These are phyloP conservation scores for Xenoacremonium recifei DNA, from an alignment of 2,329 filamentous ascomycete species.

Conservation along the genomic window DNA sequence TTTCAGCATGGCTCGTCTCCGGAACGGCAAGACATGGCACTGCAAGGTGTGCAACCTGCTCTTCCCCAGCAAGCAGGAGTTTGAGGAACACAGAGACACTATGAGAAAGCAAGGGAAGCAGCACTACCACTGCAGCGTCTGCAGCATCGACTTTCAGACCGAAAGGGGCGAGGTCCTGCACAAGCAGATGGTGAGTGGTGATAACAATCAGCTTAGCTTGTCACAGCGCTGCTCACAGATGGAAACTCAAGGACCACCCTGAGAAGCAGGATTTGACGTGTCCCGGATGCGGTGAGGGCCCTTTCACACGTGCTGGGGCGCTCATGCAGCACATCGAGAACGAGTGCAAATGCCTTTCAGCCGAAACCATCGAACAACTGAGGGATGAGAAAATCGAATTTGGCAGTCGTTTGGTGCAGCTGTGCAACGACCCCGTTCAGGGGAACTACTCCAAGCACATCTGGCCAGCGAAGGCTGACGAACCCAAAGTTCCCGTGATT, in stretches of 20 bases:
- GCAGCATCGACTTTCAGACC: slow-evolving; percentile 35
- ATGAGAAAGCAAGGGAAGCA: slow-evolving; percentile 22
- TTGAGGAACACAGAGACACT: slow-evolving; percentile 30
- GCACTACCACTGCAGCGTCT: slow-evolving; percentile 39
- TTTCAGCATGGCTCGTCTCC: no score
- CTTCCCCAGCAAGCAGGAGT: slow-evolving; percentile 24
- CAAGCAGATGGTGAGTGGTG: slow-evolving; percentile 35
- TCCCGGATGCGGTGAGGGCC: slow-evolving; percentile 41
- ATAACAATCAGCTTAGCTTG: no score
- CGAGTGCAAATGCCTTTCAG: slow-evolving; percentile 37
- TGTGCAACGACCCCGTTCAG: slow-evolving; percentile 27
- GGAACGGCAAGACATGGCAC: slow-evolving; percentile 13
- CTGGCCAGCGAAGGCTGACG: slow-evolving; percentile 6
- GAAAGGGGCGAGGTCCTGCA: slow-evolving; percentile 31
- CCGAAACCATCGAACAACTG: slow-evolving; percentile 28
- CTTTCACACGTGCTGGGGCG: slow-evolving; percentile 34
- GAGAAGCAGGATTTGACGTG: slow-evolving; percentile 42
- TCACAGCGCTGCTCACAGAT: no score
- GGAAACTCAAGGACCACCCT: slow-evolving; percentile 38
- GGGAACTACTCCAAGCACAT: slow-evolving; percentile 27
- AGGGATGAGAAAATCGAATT: slow-evolving; percentile 39
- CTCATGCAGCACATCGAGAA: slow-evolving; percentile 48
- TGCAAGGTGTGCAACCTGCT: slow-evolving; percentile 29
- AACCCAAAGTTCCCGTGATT: neutral
- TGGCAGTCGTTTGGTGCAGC: slow-evolving; percentile 24